Percentiles rank a stretch among this genome's conserved stretches.
Conservation (phyloP, 2,329 filamentous ascomycete species). For the Ascosphaera acerosa region DNA sequence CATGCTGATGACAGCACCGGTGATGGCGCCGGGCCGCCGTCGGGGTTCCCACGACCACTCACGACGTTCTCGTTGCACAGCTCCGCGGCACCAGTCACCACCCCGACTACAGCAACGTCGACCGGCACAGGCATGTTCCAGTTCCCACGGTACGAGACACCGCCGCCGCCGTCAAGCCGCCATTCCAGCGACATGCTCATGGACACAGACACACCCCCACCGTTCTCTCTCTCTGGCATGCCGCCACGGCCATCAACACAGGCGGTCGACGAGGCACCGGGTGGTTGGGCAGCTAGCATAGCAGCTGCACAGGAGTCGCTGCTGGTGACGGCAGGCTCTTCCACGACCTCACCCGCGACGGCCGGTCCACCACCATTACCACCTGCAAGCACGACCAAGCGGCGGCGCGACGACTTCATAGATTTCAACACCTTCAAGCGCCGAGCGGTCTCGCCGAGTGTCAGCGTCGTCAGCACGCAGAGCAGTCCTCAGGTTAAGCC, state of each 20-base stretch:
- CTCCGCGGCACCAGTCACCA: not conserved
- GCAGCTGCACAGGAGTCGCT: no score
- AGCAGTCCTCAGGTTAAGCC: not conserved
- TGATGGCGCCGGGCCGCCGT: no score
- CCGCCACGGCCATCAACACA: constrained; percentile 15
- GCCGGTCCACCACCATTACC: constrained; percentile 28
- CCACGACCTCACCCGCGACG: no score
- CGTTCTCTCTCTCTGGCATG: constrained; percentile 4
- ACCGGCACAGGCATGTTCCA: not conserved
- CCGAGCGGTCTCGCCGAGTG: constrained; percentile 68
- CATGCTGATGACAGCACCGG: no score
- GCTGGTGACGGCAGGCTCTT: no score
- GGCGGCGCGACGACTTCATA: constrained; percentile 69
- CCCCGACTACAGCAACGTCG: not conserved
- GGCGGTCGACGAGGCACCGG: no score
- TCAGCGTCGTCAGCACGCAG: constrained; percentile 78
- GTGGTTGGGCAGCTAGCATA: no score
- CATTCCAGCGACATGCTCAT: not conserved
- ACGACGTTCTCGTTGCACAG: no score
- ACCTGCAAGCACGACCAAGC: constrained; percentile 19
- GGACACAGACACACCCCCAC: no score
- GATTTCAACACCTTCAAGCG: constrained; percentile 75
- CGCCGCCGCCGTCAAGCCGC: not conserved
- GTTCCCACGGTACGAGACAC: not conserved
- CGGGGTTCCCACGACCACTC: no score